Evolutionary conservation across 208 protist species (phyloP), one percentile per base, ranked within the genome.

Genomic region (Trichomonas vaginalis): DNA sequence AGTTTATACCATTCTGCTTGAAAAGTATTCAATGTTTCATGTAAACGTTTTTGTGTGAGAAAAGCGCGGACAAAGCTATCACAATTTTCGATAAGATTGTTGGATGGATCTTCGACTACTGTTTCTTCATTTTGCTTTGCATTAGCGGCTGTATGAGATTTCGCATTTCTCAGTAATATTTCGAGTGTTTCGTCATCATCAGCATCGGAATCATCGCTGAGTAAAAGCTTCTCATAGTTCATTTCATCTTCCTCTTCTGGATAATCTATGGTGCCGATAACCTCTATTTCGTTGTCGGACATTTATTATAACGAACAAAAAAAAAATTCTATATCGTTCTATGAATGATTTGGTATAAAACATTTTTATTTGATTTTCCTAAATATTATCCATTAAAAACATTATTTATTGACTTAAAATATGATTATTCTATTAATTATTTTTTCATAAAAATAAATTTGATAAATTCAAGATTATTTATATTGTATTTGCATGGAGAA

Each of bases 1-100:
- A 88, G 82, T n/a, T 40, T n/a, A 48, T 88, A 88, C 82, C 82
- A 88, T 47, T 88, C 82, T 45, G 82, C 82, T 88, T 88, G 82
- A 47, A 88, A 88, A 47, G 40, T 47, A 32, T 88, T 88, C 9
- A 88, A 23, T 88, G 82, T 88, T 42, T 88, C 82, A 48, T 88
- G 82, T n/a, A 88, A 40, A 47, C 82, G 82, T 40, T 45, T 88
- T 88, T 88, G 82, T 47, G 82, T 47, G 21, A 88, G 32, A 32
- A 88, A 47, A 17, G 82, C 82, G 46, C 82, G 32, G 48, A 88
- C 82, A 42, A 88, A 88, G 32, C 17, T 88, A 48, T 88, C 82
- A 14, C n/a, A 88, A 88, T 88, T 88, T 88, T 88, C 82, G 9
- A 88, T 88, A 2, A 88, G 40, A 17, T 88, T 40, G 82, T 23